Evolutionary conservation across 1,284 basidiomycete species (phyloP), one percentile per base, ranked within the genome.

Genomic region (Neolentinus lepideus): DNA sequence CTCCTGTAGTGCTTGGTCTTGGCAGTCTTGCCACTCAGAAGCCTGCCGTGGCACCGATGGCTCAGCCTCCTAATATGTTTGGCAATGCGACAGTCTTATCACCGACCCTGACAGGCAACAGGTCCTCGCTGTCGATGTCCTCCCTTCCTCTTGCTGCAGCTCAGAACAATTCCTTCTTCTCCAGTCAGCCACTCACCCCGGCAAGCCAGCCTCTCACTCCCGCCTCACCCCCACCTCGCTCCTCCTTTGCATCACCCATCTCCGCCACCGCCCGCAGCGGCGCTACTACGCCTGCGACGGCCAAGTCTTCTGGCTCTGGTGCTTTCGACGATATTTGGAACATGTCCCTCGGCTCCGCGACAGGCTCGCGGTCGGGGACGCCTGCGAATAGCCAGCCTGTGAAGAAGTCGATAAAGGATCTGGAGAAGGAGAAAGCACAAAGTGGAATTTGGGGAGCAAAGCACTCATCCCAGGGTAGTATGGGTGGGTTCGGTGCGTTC

Each of bases 321-420:
- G 60, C 75, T 60, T 98, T 98, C 65, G 95, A 96, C 62, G 94
- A 98, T 67, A 71, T 98, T 58, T 98, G 92, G 91, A 83, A 83
- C 19, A 79, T 94, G 74, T 92, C 90, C 1, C 79, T 96, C 21
- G 88, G 88, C 31, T 67, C 73, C 24, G 19, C 47, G 10, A 57
- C 24, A 24, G 53, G 43, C 4, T 19, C 61, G 16, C 36, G 63
- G 3, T 27, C 59, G 2, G 52, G 52, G 3, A 45, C 55, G 21
- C 64, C 69, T 43, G 59, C 70, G 9, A 58, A 59, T 33, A 54
- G 65, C 4, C 58, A 67, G 14, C 61, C 67, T 6, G 64, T 61
- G 19, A 76, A 75, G 14, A 94, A 93, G 77, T 90, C 85, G 47
- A 94, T 94, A 62, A 88, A 88, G 67, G 92, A 93, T 66, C 67